phyloP scores from a whole-genome alignment of 1,284 basidiomycete species.

The Stereum hirsutum region DNA sequence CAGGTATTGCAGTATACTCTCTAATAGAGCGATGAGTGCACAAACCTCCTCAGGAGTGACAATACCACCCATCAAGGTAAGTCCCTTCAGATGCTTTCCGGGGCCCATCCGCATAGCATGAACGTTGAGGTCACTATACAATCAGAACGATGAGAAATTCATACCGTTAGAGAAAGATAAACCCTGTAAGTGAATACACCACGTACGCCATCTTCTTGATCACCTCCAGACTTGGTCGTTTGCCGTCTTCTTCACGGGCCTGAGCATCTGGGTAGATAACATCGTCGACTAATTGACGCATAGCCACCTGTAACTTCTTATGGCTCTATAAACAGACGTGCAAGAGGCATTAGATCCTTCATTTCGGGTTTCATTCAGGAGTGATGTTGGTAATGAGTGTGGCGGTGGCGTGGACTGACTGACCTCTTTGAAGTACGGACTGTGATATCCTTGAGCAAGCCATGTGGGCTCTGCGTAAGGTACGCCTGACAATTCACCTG shows the following conservation, averaged over 20 bases:
- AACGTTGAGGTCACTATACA: conserved; percentile 56
- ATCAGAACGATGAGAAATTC: not conserved
- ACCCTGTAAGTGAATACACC: not conserved
- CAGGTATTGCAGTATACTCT: too few relatives aligned
- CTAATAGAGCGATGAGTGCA: too few relatives aligned
- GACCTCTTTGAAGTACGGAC: conserved; percentile 74
- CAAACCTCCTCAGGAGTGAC: conserved; percentile 91
- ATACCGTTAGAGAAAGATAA: too few relatives aligned
- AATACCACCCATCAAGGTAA: conserved; percentile 72
- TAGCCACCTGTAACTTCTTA: conserved; percentile 53
- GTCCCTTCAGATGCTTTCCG: conserved; percentile 81
- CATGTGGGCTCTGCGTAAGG: conserved; percentile 91
- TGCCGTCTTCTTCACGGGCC: conserved; percentile 73
- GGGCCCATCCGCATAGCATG: conserved; percentile 92
- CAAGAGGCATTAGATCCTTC: too few relatives aligned
- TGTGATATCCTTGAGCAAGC: conserved; percentile 71
- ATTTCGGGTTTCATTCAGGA: too few relatives aligned
- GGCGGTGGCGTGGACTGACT: not conserved
- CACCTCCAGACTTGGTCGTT: conserved; percentile 66
- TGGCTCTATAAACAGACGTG: too few relatives aligned
- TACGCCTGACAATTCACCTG: conserved; percentile 66
- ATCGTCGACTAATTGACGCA: conserved; percentile 55
- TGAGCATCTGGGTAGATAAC: conserved; percentile 57
- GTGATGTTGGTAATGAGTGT: not conserved
- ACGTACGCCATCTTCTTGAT: conserved; percentile 64